phyloP scores from a whole-genome alignment of 306 rosid genomes.

The Hylodesmum podocarpum region DNA sequence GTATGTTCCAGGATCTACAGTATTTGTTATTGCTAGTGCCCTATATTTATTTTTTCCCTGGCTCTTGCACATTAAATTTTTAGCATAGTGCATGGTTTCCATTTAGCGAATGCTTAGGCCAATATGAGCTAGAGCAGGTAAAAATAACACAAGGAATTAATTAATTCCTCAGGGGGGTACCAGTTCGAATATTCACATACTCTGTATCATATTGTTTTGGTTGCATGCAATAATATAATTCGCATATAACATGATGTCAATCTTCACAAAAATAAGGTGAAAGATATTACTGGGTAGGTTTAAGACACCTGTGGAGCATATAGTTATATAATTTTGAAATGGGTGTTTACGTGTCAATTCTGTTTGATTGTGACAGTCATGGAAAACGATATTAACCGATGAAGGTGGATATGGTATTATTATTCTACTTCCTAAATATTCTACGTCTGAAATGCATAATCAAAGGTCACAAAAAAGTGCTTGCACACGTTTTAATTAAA shows the following conservation, averaged over 20 bases:
- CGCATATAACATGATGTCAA: slow-evolving; percentile 16
- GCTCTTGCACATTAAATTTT: slow-evolving; percentile 26
- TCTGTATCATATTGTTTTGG: not conserved
- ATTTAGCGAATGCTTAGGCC: not conserved
- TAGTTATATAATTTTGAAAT: slow-evolving; percentile 14
- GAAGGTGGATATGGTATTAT: slow-evolving; percentile 44
- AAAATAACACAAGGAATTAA: not conserved
- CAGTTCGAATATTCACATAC: slow-evolving; percentile 26
- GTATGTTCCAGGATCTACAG: slow-evolving; percentile 16
- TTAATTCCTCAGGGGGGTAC: not conserved
- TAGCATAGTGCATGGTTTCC: slow-evolving; percentile 33
- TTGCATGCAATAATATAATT: not conserved
- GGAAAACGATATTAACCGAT: slow-evolving; percentile 23
- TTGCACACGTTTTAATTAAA: not conserved
- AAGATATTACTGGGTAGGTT: not conserved
- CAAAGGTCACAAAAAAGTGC: slow-evolving; percentile 24
- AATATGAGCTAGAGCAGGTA: not conserved
- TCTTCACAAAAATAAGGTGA: not conserved
- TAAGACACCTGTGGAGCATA: slow-evolving; percentile 32
- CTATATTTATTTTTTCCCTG: not conserved
- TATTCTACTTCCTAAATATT: slow-evolving; percentile 21
- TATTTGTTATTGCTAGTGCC: slow-evolving; percentile 11
- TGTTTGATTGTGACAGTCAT: not conserved
- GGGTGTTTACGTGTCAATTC: slow-evolving; percentile 24
- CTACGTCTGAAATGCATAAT: not conserved